Conservation (phyloP, 2,329 filamentous ascomycete species). For the Verticillium alfalfae region DNA sequence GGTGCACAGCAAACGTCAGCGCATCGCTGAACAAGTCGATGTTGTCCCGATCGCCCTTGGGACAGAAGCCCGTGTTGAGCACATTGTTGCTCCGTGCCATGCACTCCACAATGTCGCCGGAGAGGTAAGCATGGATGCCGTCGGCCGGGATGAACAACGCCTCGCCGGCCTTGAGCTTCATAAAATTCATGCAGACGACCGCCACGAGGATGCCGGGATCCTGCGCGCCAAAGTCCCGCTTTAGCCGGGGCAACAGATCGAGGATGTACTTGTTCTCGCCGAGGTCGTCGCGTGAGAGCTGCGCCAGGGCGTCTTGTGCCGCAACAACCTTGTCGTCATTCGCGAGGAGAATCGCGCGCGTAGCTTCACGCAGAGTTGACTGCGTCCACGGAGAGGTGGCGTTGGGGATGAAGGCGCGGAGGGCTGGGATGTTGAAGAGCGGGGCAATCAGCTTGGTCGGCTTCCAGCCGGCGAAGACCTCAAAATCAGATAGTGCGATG, state of each 20-base stretch:
- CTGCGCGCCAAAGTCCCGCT: conserved; percentile 54
- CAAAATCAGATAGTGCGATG: conserved; percentile 64
- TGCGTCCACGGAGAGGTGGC: conserved; percentile 44
- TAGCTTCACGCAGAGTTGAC: conserved; percentile 50
- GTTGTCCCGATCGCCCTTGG: conserved; percentile 56
- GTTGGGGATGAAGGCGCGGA: conserved; percentile 47
- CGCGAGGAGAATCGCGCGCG: conserved; percentile 47
- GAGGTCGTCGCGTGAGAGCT: conserved; percentile 41
- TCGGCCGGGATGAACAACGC: conserved; percentile 67
- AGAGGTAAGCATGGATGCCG: conserved; percentile 68
- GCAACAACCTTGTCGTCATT: conserved; percentile 45
- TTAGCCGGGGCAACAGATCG: conserved; percentile 58
- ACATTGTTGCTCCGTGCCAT: conserved; percentile 75
- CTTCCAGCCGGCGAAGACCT: conserved; percentile 73
- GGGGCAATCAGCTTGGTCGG: conserved; percentile 53
- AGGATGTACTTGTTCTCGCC: conserved; percentile 51
- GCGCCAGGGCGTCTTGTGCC: conserved; percentile 45
- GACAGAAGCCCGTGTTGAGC: conserved; percentile 70
- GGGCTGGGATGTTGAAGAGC: conserved; percentile 50
- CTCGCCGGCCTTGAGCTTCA: conserved; percentile 60
- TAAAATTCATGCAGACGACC: conserved; percentile 68
- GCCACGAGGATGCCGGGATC: conserved; percentile 68
- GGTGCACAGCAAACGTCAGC: conserved; percentile 60
- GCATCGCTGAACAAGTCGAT: conserved; percentile 58
- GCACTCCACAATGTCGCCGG: conserved; percentile 71